Evolutionary conservation across 352 stramenopile genomes (phyloP).

Genomic region (Stramenopiles sp.): DNA sequence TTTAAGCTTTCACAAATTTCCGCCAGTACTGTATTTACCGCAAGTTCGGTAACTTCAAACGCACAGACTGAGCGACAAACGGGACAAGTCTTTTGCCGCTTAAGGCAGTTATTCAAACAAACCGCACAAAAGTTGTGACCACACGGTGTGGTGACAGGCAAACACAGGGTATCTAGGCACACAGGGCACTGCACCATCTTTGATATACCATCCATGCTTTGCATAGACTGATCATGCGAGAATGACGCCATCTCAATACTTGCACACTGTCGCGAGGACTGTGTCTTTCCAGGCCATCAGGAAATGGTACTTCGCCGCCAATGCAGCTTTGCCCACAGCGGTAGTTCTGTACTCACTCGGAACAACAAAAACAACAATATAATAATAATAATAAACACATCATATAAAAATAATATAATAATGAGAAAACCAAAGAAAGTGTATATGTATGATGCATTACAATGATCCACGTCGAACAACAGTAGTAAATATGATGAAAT

Average conservation of each 20-base stretch:
- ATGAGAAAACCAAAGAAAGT: no score
- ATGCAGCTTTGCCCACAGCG: no score
- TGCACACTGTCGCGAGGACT: no score
- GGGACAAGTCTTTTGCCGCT: not conserved
- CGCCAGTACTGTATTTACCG: not conserved
- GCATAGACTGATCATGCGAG: not conserved
- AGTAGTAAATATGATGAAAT: no score
- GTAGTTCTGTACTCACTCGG: no score
- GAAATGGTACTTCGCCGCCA: no score
- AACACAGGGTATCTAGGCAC: not conserved
- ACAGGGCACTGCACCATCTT: not conserved
- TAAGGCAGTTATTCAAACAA: not conserved
- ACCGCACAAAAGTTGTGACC: not conserved
- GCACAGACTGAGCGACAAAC: not conserved
- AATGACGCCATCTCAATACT: not conserved
- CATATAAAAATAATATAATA: no score
- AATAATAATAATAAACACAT: no score
- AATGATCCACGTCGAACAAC: no score
- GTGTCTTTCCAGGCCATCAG: no score
- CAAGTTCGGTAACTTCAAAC: not conserved
- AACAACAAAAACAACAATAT: no score
- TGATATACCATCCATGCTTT: not conserved
- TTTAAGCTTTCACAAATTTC: not conserved
- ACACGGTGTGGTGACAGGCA: not conserved
- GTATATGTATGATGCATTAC: no score